These are phyloP conservation scores for Glomus cerebriforme DNA, from an alignment of 192 early-diverging fungal species.

Conservation along the genomic window DNA sequence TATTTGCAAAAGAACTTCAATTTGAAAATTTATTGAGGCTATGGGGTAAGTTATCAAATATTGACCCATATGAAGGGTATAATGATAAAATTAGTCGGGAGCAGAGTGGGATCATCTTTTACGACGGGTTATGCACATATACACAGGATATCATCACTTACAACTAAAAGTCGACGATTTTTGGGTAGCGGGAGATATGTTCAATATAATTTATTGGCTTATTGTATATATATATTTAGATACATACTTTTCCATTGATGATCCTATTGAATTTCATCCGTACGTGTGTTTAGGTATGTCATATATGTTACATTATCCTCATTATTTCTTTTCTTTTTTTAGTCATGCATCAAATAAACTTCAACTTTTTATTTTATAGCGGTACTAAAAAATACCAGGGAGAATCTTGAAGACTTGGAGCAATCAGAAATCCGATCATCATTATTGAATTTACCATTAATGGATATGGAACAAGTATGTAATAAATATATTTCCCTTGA, in stretches of 20 bases:
- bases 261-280: constrained; percentile 79
- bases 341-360: not conserved
- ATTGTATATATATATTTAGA: constrained; percentile 46
- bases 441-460: constrained; percentile 72
- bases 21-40: constrained; percentile 75
- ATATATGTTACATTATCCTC: not conserved
- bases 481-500: not conserved
- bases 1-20: constrained; percentile 85
- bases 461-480: constrained; percentile 65
- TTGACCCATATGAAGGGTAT: not conserved
- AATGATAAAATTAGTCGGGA: no score
- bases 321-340: not conserved
- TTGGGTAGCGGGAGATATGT: no score
- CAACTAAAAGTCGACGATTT: no score
- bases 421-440: constrained; percentile 88
- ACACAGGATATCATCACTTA: no score
- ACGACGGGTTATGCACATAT: no score
- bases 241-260: constrained; percentile 78
- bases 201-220: not conserved
- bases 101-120: no score
- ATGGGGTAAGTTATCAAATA: constrained; percentile 54
- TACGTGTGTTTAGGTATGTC: constrained; percentile 76
- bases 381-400: constrained; percentile 73
- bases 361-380: constrained; percentile 44
- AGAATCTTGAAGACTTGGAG: constrained; percentile 86